Evolutionary conservation across 495 filamentous ascomycete genomes (phyloP).

Genomic region (Jackrogersella minutella): DNA sequence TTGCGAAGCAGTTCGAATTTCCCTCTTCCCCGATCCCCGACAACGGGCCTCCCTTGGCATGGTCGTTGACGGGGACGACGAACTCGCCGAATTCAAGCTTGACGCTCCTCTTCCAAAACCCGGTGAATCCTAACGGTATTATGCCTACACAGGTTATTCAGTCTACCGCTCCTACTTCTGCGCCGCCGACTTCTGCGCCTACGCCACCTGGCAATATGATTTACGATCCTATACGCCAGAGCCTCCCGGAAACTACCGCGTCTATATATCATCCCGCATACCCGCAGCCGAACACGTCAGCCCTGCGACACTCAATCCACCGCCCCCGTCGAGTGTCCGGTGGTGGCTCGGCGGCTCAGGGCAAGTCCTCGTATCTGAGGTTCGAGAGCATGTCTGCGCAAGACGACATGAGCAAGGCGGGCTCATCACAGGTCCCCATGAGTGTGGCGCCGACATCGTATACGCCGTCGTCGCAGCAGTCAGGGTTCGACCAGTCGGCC

Average conservation of each 20-base stretch:
- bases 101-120: conserved; percentile 72
- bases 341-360: conserved; percentile 44
- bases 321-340: conserved; percentile 51
- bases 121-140: conserved; percentile 21
- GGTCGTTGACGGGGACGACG: conserved; percentile 80
- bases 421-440: conserved; percentile 38
- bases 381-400: conserved; percentile 46
- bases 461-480: conserved; percentile 44
- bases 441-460: conserved; percentile 42
- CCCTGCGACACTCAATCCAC: conserved; percentile 53
- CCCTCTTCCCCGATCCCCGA: conserved; percentile 48
- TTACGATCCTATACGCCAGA: conserved; percentile 62
- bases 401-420: conserved; percentile 41
- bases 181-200: conserved; percentile 46
- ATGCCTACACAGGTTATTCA: conserved; percentile 33
- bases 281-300: conserved; percentile 56
- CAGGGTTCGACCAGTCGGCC: conserved; percentile 43
- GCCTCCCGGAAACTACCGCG: conserved; percentile 52
- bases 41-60: conserved; percentile 67
- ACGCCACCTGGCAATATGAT: conserved; percentile 60
- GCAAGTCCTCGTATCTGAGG: conserved; percentile 48
- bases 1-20: conserved; percentile 42
- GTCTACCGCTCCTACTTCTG: conserved; percentile 19
- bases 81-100: conserved; percentile 82
- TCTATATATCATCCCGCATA: conserved; percentile 56